These are phyloP conservation scores for Tripidium arundinaceum DNA, from an alignment of 202 grass and related monocot species.

Conservation along the genomic window DNA sequence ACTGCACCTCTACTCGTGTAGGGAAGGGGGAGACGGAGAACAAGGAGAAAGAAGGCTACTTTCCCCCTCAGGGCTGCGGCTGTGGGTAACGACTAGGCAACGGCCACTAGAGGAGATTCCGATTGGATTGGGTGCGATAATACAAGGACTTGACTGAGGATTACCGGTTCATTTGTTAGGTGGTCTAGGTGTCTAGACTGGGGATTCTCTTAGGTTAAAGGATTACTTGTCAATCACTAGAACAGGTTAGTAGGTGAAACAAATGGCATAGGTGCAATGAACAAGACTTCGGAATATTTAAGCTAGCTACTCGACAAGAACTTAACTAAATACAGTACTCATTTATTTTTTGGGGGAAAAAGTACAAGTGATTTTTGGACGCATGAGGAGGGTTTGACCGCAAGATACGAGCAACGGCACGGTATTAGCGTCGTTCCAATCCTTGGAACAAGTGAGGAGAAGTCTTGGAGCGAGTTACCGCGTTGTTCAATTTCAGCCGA, in stretches of 20 bases:
- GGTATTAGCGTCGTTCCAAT: background rate
- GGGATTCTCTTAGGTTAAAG: background rate
- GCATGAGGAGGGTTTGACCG: background rate
- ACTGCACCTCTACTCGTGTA: slow-evolving; percentile 4
- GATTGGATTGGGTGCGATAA: slow-evolving; percentile 14
- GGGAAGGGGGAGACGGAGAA: background rate
- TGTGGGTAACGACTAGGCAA: slow-evolving; percentile 32
- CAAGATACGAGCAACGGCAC: background rate
- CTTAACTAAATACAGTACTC: background rate
- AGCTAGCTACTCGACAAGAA: background rate
- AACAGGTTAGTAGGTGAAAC: background rate
- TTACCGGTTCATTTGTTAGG: background rate
- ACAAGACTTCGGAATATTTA: background rate
- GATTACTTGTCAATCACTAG: background rate
- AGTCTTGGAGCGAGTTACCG: background rate
- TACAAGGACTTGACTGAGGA: background rate
- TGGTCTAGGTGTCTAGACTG: background rate
- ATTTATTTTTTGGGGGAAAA: background rate
- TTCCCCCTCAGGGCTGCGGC: slow-evolving; percentile 41
- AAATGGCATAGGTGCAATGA: background rate
- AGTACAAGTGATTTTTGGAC: background rate
- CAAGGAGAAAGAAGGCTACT: slow-evolving; percentile 36
- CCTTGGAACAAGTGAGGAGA: background rate
- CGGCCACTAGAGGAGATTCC: slow-evolving; percentile 39
- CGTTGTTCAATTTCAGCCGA: background rate